Evolutionary conservation across 129 eudicot genomes (phyloP).

Genomic region (Oenanthe sinensis): DNA sequence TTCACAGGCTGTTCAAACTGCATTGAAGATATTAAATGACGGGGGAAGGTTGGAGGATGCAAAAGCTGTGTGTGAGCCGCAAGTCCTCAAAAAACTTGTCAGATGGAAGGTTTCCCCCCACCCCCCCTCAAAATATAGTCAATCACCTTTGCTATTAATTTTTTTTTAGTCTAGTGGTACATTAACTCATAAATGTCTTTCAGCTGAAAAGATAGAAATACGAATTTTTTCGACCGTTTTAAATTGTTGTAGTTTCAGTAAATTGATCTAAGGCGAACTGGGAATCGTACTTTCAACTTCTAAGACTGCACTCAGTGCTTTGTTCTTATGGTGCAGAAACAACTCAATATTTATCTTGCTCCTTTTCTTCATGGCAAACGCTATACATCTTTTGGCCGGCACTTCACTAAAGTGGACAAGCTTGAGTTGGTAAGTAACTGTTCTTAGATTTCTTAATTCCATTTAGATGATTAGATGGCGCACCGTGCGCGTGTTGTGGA

Average conservation of each 20-base stretch:
- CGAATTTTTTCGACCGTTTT: background rate
- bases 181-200: background rate
- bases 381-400: slow-evolving; percentile 7
- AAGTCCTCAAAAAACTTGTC: slow-evolving; percentile 39
- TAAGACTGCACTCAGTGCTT: background rate
- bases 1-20: slow-evolving; percentile 57
- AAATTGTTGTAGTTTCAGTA: background rate
- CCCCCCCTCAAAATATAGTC: no score
- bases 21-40: no score
- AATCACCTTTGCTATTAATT: background rate
- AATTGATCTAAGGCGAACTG: background rate
- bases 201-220: background rate
- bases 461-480: background rate
- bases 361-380: slow-evolving; percentile 8
- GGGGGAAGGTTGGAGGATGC: no score
- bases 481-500: background rate
- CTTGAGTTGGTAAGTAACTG: slow-evolving; percentile 5
- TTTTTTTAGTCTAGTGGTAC: background rate
- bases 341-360: background rate
- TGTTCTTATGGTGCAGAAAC: background rate
- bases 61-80: slow-evolving; percentile 73
- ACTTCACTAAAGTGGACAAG: slow-evolving; percentile 8
- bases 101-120: slow-evolving; percentile 96
- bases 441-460: background rate
- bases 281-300: background rate